Evolutionary conservation across 352 stramenopile species (phyloP), one percentile per base, ranked within the genome.

Genomic region (Halophytophthora polymorphica): DNA sequence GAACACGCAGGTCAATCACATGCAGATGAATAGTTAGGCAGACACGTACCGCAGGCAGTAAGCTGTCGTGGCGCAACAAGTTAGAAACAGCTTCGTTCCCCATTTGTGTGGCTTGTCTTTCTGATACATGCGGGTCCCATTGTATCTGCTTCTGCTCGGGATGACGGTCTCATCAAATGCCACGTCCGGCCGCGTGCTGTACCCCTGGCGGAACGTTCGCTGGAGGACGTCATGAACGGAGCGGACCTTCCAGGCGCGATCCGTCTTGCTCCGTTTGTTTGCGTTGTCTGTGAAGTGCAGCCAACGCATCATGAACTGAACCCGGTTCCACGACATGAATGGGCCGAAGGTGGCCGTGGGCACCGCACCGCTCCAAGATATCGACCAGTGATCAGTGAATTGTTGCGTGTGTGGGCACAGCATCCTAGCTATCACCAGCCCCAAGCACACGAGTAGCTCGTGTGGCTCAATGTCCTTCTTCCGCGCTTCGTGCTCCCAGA

Each of bases 31-130:
- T n/a, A n/a, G n/a, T n/a, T n/a, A n/a, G n/a, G n/a, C n/a, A n/a
- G n/a, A n/a, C n/a, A n/a, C 38, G 3, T 21, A 59, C 56, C 49
- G 50, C 0, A 59, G 21, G n/a, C 38, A 59, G 19, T 64, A 59
- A 1, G 50, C 17, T 0, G 56, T 64, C 2, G 45, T 35, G 12
- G 56, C 39, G 25, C 49, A 58, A 15, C 56, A 64, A 1, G 42
- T 64, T 47, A 62, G 49, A 15, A 53, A 58, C 6, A 63, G 0
- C 48, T 63, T 63, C 1, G 55, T 57, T 0, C 55, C 47, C 47
- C 46, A 63, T 3, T 56, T 63, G 36, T 63, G 49, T 17, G 55
- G 55, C 2, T 61, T 61, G 14, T 56, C 53, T 21, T 56, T 61
- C 35, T 45, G 35, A 19, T 39, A 63, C 17, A 52, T 47, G 0